Evolutionary conservation across 352 stramenopile species (phyloP).

Genomic region (Globisporangium rhizosaccharum): DNA sequence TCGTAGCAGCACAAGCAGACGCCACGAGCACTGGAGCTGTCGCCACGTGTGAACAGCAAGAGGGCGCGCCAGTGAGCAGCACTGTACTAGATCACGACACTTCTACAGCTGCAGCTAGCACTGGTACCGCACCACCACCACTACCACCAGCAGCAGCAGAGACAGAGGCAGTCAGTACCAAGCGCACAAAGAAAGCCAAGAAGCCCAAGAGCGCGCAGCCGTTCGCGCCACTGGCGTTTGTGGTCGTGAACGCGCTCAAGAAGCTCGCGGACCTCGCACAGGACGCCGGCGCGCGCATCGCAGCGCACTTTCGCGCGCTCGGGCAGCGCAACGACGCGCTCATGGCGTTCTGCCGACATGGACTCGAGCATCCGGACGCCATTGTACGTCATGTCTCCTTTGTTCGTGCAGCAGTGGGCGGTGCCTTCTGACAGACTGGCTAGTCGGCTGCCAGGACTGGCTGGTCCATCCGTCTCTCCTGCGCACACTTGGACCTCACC

Average conservation of each 20-base stretch:
- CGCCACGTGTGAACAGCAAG: background rate
- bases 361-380: constrained; percentile 14
- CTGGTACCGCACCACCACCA: background rate
- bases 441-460: background rate
- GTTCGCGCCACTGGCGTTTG: constrained; percentile 43
- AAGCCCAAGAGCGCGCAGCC: constrained; percentile 29
- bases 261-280: constrained; percentile 16
- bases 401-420: background rate
- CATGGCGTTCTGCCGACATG: constrained; percentile 23
- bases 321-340: constrained; percentile 26
- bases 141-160: background rate
- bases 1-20: background rate
- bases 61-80: background rate
- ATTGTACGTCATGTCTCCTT: background rate
- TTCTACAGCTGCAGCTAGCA: background rate
- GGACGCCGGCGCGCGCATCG: constrained; percentile 1
- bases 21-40: too few relatives aligned
- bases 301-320: constrained; percentile 8
- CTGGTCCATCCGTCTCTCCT: background rate
- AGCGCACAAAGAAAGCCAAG: constrained; percentile 22
- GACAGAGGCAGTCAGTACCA: background rate
- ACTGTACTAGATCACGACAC: background rate
- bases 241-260: constrained; percentile 45
- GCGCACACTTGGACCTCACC: background rate
- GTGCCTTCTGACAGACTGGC: background rate